Evolutionary conservation across 306 rosid species (phyloP), one percentile per base, ranked within the genome.

Genomic region (Hippophae gyantsensis): DNA sequence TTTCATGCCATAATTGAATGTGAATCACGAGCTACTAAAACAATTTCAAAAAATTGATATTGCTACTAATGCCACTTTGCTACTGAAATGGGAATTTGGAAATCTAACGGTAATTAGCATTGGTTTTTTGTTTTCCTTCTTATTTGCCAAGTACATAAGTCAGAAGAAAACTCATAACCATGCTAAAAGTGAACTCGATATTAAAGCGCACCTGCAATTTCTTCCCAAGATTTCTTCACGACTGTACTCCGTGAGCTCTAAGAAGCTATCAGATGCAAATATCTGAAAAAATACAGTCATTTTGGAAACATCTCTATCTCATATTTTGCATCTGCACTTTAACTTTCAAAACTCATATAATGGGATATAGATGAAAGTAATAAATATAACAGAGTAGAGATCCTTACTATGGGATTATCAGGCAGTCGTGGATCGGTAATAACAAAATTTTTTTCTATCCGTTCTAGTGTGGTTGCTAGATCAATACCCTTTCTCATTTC

Each of bases 401-500:
- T 71, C 60, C 85, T 87, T 80, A 92, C 99, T 23, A 92, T 88
- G 68, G 99, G 99, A 80, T 92, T 92, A 66, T 92, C 96, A 55
- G 99, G 99, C 62, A 92, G 81, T 75, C 99, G 80, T 38, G 99
- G 99, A 80, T 92, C 99, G n/a, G 99, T 85, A 60, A 92, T 85
- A 77, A 92, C 99, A 60, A 92, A 92, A 73, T 92, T 92, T 65
- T 92, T 92, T 86, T 92, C 99, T 8, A 92, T 92, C 65, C 99
- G 96, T 68, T 92, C 99, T 6, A 92, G 95, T 9, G 99, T 92
- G 13, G 99, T 92, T 25, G 99, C 99, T 63, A 92, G 88, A 80
- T 92, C 99, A 66, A 92, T 78, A 76, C 96, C 99, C 79, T 85
- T 92, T 65, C 96, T 72, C 88, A 81, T 92, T 70, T 85, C 95